Percentiles rank a stretch among this genome's conserved stretches.
These are phyloP conservation scores for Ploettnerulaceae sp. DNA, from an alignment of 2,329 filamentous ascomycete genomes.

Conservation along the genomic window DNA sequence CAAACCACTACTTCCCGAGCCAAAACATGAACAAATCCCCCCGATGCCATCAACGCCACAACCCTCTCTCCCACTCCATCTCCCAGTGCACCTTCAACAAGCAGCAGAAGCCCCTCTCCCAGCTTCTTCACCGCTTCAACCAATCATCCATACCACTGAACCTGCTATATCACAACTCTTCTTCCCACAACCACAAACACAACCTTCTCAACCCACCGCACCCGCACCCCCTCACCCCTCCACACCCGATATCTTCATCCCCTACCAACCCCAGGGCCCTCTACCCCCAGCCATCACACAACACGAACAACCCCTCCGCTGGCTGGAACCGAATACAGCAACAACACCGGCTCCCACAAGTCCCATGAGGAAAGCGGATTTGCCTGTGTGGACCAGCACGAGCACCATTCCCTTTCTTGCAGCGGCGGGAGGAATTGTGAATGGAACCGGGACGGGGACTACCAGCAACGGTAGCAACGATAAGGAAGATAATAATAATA, in stretches of 20 bases:
- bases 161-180: neutral
- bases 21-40: slow-evolving; percentile 8
- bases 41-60: slow-evolving; percentile 21
- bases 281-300: slow-evolving; percentile 34
- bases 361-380: slow-evolving; percentile 17
- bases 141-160: neutral
- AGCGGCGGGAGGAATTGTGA: neutral
- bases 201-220: neutral
- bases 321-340: slow-evolving; percentile 49
- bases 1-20: neutral
- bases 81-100: slow-evolving; percentile 19
- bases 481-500: neutral
- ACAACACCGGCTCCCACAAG: slow-evolving; percentile 21
- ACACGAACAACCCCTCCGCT: slow-evolving; percentile 43
- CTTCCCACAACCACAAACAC: slow-evolving; percentile 1
- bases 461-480: neutral
- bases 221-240: neutral
- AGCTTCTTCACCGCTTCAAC: slow-evolving; percentile 22
- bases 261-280: slow-evolving; percentile 53
- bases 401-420: slow-evolving; percentile 30
- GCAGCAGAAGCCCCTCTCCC: slow-evolving; percentile 24
- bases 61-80: slow-evolving; percentile 12
- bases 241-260: slow-evolving; percentile 43
- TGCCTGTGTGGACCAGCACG: slow-evolving; percentile 33
- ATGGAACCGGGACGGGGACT: neutral